These are phyloP conservation scores for Trametopsis cervina DNA, from an alignment of 768 basidiomycete species.

Conservation along the genomic window DNA sequence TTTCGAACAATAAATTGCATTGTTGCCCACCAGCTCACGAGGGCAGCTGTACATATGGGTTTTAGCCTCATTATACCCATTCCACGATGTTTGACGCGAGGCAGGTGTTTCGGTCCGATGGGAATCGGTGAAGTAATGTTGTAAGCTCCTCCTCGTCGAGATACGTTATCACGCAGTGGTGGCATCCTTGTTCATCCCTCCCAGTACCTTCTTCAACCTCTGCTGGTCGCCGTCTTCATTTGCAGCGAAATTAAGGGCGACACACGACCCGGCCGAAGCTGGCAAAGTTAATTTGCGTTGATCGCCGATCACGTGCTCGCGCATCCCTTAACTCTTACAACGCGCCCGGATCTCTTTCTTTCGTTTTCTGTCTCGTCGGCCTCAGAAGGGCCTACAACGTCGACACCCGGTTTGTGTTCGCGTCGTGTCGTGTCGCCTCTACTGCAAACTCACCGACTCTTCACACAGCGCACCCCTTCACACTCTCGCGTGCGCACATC, in stretches of 20 bases:
- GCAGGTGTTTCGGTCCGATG: background rate
- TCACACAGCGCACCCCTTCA: background rate
- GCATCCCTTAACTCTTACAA: background rate
- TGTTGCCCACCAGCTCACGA: background rate
- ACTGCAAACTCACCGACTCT: background rate
- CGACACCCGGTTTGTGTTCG: background rate
- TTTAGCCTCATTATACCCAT: background rate
- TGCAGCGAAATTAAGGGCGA: no score
- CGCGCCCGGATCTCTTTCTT: background rate
- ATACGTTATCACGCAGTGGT: no score
- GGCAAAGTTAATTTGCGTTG: background rate
- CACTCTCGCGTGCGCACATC: background rate
- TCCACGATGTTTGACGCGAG: background rate
- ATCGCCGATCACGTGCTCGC: slow-evolving; percentile 2
- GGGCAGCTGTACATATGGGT: background rate
- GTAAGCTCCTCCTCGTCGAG: background rate
- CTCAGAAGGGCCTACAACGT: slow-evolving; percentile 1
- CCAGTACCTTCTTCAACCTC: no score
- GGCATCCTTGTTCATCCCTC: no score
- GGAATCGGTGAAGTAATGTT: background rate
- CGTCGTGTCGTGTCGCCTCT: background rate
- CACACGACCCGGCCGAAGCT: no score
- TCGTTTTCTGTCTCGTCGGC: slow-evolving; percentile 5
- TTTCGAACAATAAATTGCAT: no score
- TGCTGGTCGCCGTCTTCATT: no score